Base-by-base conservation (phyloP, 169 alveolate species). In the Condylostoma magnum region DNA sequence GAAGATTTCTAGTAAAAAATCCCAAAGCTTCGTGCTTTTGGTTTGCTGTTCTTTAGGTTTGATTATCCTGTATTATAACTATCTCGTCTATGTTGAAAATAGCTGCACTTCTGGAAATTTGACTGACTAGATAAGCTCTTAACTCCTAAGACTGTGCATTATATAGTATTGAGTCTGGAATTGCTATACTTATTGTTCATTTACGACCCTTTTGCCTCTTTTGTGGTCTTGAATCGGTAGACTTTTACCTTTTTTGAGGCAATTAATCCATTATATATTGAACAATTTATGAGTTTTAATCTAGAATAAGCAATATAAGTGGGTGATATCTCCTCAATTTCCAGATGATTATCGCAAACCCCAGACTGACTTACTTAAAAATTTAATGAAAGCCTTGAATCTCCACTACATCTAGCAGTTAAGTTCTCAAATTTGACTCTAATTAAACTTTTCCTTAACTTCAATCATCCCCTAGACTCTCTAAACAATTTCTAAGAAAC, bases 71-170 rank as follows among this genome's bases (percentile, higher is more conserved):
- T 47, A 94, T 86, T n/a, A 97, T 87, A 27, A 97, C 86, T 2
- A 97, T 89, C 71, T 96, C 99, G 74, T 96, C 96, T 25, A 97
- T 93, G 31, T 95, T 92, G 82, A 92, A 95, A 25, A 95, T 93
- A 1, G 96, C 90, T 18, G 92, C 78, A 4, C 96, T 89, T 46
- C 98, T 80, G 2, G 98, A 99, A 27, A 97, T 90, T 76, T 92
- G 90, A 10, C 98, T 96, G 25, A 93, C 94, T 54, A 94, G 84
- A 68, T 92, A 89, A 3, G 98, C 94, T 50, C 93, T 72, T 47
- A 93, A 76, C 70, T 93, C 98, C 43, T 83, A 81, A 20, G 97
- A 82, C 87, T 93, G 95, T 2, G 92, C 88, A 67, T 91, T 91
- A 44, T 82, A 85, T 8, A 84, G 80, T 22, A 91, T 82, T 22